Evolutionary conservation across 805 yeast species (phyloP).

Genomic region (Zygotorulaspora chibaensis): DNA sequence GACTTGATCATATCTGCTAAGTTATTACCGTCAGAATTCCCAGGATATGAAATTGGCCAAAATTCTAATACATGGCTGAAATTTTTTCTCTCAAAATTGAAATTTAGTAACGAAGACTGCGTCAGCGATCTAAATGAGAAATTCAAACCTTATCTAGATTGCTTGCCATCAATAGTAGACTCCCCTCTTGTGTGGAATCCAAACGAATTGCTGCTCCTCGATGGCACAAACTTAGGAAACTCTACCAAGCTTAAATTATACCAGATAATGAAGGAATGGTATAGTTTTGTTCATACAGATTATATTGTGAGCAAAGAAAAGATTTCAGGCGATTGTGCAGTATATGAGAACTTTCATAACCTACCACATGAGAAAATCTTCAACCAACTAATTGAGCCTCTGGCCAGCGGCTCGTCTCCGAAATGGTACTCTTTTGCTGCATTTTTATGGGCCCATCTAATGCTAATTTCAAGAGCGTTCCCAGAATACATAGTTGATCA

Average conservation of each 20-base stretch:
- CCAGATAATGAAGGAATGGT: constrained; percentile 63
- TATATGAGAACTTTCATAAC: constrained; percentile 15
- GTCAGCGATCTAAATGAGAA: constrained; percentile 16
- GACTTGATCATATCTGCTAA: constrained; percentile 29
- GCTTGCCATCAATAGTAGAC: constrained; percentile 45
- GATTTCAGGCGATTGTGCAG: constrained; percentile 16
- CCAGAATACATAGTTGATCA: constrained; percentile 49
- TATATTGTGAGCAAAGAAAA: constrained; percentile 3
- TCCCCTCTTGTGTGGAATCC: constrained; percentile 63
- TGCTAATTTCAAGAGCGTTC: constrained; percentile 75
- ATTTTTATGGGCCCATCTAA: constrained; percentile 70
- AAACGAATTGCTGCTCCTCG: constrained; percentile 47
- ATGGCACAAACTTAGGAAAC: constrained; percentile 61
- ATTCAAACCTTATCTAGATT: constrained; percentile 44
- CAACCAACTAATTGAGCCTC: constrained; percentile 17
- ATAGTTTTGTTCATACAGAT: constrained; percentile 6
- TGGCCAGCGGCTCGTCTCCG: background rate
- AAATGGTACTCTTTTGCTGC: constrained; percentile 63
- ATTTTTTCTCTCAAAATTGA: constrained; percentile 41
- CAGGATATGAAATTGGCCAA: constrained; percentile 4
- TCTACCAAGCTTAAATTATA: constrained; percentile 47
- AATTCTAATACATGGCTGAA: constrained; percentile 37
- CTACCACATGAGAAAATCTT: constrained; percentile 18
- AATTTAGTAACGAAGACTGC: constrained; percentile 28
- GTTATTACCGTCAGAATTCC: constrained; percentile 26